Percentiles rank a stretch among this genome's conserved stretches.
Evolutionary conservation across 495 filamentous ascomycete genomes (phyloP).

Genomic region (Xylaria acuta): DNA sequence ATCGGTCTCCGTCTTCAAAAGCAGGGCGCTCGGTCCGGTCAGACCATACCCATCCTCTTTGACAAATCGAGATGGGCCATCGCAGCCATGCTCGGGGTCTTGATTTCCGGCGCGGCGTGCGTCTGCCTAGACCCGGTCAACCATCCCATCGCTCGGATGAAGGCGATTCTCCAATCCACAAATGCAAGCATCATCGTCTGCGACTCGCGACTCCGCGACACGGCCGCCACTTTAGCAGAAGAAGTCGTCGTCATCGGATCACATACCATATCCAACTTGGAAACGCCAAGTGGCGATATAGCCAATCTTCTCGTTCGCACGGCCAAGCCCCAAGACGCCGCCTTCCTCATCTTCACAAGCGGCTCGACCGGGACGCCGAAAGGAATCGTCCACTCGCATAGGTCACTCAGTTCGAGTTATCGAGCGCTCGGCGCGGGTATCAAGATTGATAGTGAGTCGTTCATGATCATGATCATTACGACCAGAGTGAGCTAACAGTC

Average conservation of each 20-base stretch:
- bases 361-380: conserved; percentile 53
- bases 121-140: conserved; percentile 66
- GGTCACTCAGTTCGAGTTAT: conserved; percentile 42
- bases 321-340: conserved; percentile 25
- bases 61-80: conserved; percentile 56
- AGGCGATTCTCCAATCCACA: too few species aligned
- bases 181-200: too few species aligned
- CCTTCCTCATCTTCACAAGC: conserved; percentile 49
- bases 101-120: conserved; percentile 52
- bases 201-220: too few species aligned
- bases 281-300: too few species aligned
- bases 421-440: conserved; percentile 46
- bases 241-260: too few species aligned
- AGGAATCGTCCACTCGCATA: conserved; percentile 46
- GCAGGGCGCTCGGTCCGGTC: conserved; percentile 35
- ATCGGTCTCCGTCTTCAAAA: conserved; percentile 47
- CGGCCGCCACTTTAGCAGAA: conserved; percentile 45
- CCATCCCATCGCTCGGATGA: too few species aligned
- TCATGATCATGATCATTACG: too few species aligned
- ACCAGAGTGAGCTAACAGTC: too few species aligned
- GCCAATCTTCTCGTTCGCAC: conserved; percentile 15
- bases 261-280: too few species aligned
- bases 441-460: too few species aligned
- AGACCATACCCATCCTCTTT: conserved; percentile 55
- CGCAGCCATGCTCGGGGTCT: conserved; percentile 52